Evolutionary conservation across 768 basidiomycete species (phyloP).

Genomic region (Pleurotus eryngii): DNA sequence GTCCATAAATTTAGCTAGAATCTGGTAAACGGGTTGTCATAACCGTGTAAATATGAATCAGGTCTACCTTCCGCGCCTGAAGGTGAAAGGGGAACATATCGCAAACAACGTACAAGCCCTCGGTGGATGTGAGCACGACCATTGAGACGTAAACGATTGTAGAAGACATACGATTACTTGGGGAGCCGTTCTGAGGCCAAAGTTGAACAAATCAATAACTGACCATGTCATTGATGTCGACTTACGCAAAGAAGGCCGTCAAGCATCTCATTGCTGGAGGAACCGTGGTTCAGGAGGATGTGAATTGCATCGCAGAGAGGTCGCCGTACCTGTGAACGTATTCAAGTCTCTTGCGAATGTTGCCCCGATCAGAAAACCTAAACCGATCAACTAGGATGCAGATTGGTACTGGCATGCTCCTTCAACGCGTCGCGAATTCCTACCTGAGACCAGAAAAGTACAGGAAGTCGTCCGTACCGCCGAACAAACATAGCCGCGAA

Average conservation of each 20-base stretch:
- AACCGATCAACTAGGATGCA: slow-evolving; percentile 36
- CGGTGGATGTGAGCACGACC: background rate
- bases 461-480: slow-evolving; percentile 54
- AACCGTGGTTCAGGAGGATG: background rate
- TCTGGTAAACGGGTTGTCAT: too few species aligned
- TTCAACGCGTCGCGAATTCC: slow-evolving; percentile 5
- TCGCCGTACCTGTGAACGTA: slow-evolving; percentile 32
- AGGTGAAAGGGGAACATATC: slow-evolving; percentile 60
- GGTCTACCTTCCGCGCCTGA: slow-evolving; percentile 47
- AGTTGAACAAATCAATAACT: background rate
- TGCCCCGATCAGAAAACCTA: slow-evolving; percentile 49
- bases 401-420: background rate
- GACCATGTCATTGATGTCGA: background rate
- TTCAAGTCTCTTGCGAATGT: slow-evolving; percentile 49
- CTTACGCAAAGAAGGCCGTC: slow-evolving; percentile 28
- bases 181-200: slow-evolving; percentile 38
- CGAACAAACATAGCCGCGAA: slow-evolving; percentile 48
- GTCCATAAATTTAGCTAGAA: slow-evolving; percentile 44
- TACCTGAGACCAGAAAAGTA: slow-evolving; percentile 58
- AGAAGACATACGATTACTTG: slow-evolving; percentile 38
- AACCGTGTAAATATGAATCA: background rate
- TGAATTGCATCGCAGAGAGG: background rate
- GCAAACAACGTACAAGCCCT: slow-evolving; percentile 47
- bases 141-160: background rate
- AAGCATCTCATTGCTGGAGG: slow-evolving; percentile 29